Base-by-base conservation (phyloP, 2,329 filamentous ascomycete genomes). In the Colletotrichum trifolii region DNA sequence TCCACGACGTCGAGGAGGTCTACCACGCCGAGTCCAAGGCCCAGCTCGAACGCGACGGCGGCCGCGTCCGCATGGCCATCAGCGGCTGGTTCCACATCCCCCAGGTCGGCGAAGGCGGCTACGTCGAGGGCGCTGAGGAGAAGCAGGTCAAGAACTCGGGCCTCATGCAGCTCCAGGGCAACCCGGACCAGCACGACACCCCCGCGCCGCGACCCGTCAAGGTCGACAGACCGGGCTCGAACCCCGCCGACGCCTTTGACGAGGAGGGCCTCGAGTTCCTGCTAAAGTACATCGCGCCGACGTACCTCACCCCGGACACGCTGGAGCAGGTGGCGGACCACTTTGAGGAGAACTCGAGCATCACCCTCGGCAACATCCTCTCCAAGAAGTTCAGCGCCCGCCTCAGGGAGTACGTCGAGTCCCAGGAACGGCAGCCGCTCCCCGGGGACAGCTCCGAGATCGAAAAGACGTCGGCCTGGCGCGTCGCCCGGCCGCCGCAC, bases 41-140 rank as follows among this genome's bases (percentile, higher is more conserved):
- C 71, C 86, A 87, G 78, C 85, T 89, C 59, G 85, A 84, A 74
- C 88, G 84, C 76, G 87, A 94, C 64, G 90, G 91, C 15, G 91
- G 90, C 1, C 87, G 93, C 52, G 88, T 97, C 53, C 90, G 96
- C 70, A 98, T 99, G 95, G 96, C 96, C 54, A 97, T 99, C 74
- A 97, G 93, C 75, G 96, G 96, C 56, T 99, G 96, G 96, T 99
- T 96, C 77, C 96, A 99, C 78, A 98, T 99, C 68, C 96, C 96
- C 0, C 96, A 99, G 79, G 81, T 92, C 71, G 95, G 95, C 60
- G 96, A 99, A 77, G 93, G 97, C 34, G 96, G 96, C 47, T 99
- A 91, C 72, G 89, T 97, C 71, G 83, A 91, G 74, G 96, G 95
- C 4, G 85, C 96, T 59, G 95, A 98, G 77, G 93, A 96, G 81